phyloP scores from a whole-genome alignment of 257 asterid genomes.

The Lantana camara region DNA sequence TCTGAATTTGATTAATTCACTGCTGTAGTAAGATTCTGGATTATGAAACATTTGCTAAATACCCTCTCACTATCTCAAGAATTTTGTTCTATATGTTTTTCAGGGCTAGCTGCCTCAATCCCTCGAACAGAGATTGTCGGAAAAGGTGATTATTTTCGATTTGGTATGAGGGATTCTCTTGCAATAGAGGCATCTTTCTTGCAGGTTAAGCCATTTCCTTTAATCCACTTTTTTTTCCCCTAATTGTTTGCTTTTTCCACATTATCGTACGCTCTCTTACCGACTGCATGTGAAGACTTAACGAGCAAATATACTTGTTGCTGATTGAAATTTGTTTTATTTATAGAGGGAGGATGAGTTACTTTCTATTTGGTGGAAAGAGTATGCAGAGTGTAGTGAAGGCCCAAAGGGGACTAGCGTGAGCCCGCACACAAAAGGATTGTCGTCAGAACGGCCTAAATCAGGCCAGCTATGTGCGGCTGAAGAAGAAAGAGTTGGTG shows the following conservation, averaged over 20 bases:
- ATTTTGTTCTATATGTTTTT: constrained; percentile 24
- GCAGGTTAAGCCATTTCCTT: constrained; percentile 59
- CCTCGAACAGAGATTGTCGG: constrained; percentile 83
- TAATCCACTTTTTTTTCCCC: constrained; percentile 5
- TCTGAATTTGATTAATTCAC: neutral
- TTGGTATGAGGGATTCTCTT: constrained; percentile 96
- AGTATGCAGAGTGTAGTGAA: constrained; percentile 95
- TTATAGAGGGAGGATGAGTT: constrained; percentile 88
- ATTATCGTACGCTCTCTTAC: constrained; percentile 2
- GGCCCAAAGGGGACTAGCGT: constrained; percentile 68
- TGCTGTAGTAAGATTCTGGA: too few species aligned
- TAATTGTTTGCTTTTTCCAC: neutral
- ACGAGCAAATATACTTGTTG: neutral
- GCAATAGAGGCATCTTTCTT: constrained; percentile 94
- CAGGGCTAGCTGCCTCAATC: constrained; percentile 88
- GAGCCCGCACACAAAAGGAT: constrained; percentile 33
- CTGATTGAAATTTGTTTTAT: constrained; percentile 29
- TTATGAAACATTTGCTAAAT: neutral
- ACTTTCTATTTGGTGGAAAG: constrained; percentile 94
- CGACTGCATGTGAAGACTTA: constrained; percentile 10
- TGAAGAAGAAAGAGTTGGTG: constrained; percentile 98
- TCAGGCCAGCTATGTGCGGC: constrained; percentile 34
- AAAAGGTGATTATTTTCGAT: constrained; percentile 90
- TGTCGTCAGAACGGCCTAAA: constrained; percentile 41
- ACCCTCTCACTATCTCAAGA: constrained; percentile 8